Percentiles rank a stretch among this genome's conserved stretches.
Evolutionary conservation across 257 asterid species (phyloP).

Genomic region (Verbena officinalis): DNA sequence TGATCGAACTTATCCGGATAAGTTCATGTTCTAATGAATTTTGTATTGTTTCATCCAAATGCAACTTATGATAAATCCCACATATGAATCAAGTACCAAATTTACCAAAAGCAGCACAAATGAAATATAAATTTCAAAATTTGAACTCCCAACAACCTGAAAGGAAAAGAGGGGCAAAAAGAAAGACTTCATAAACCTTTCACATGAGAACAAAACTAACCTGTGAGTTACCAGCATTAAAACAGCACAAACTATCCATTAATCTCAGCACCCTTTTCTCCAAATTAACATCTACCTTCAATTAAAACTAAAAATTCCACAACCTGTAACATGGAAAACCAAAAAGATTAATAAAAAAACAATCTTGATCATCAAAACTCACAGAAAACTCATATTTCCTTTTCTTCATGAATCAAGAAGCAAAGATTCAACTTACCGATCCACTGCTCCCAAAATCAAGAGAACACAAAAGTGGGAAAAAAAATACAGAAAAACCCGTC

Average conservation of each 20-base stretch:
- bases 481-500: background rate
- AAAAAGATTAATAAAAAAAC: background rate
- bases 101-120: slow-evolving; percentile 13
- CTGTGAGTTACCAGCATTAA: slow-evolving; percentile 45
- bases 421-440: slow-evolving; percentile 57
- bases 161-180: slow-evolving; percentile 19
- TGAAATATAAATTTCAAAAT: background rate
- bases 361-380: slow-evolving; percentile 39
- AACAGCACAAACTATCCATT: slow-evolving; percentile 84
- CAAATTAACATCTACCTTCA: slow-evolving; percentile 59
- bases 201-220: slow-evolving; percentile 40
- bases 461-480: slow-evolving; percentile 25
- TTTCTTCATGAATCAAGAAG: slow-evolving; percentile 30
- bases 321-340: slow-evolving; percentile 40
- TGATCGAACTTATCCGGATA: no score
- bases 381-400: slow-evolving; percentile 32
- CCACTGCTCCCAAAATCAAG: slow-evolving; percentile 43
- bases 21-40: no score
- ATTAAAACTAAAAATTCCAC: slow-evolving; percentile 30
- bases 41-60: no score
- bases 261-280: slow-evolving; percentile 41
- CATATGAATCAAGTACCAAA: background rate
- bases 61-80: background rate
- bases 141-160: slow-evolving; percentile 14
- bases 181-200: background rate